A percentile compares a stretch with the other conserved stretches of the same genome.
phyloP scores from a whole-genome alignment of 2,329 filamentous ascomycete species.

The Pestalotiopsis sp. region DNA sequence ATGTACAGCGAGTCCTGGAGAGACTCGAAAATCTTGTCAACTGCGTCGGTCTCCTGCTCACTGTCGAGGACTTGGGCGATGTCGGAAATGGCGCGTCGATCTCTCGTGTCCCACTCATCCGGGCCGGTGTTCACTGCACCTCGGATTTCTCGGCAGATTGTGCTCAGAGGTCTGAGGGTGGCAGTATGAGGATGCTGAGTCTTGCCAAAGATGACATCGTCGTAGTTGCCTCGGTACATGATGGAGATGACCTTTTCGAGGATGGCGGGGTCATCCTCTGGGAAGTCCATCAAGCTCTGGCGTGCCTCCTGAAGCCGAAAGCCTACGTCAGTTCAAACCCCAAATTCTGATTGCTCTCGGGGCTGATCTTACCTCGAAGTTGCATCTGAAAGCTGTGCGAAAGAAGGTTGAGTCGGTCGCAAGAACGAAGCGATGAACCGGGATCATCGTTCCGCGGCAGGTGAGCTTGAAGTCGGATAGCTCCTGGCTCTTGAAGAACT shows the following conservation, averaged over 20 bases:
- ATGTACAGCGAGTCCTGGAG: not conserved
- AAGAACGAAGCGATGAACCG: conserved; percentile 35
- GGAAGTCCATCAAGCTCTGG: conserved; percentile 24
- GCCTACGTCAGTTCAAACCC: not conserved
- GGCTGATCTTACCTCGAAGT: conserved; percentile 28
- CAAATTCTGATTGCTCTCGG: not conserved
- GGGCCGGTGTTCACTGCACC: not conserved
- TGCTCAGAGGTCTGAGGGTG: not conserved
- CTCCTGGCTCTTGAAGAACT: conserved; percentile 16
- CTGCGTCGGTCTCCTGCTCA: not conserved
- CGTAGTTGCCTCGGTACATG: conserved; percentile 29
- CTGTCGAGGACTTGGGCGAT: not conserved
- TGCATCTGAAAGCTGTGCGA: conserved; percentile 12
- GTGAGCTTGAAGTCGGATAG: conserved; percentile 36
- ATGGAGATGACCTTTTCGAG: conserved; percentile 32
- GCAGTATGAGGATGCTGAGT: not conserved
- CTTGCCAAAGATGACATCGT: conserved; percentile 9
- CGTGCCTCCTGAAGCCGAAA: conserved; percentile 20
- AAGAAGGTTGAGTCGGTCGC: conserved; percentile 38
- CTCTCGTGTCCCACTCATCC: too few relatives aligned
- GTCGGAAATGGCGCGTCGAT: too few relatives aligned
- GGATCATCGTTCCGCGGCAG: conserved; percentile 32
- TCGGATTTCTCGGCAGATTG: not conserved
- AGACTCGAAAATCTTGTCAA: not conserved
- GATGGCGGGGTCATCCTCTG: conserved; percentile 29